Conservation (phyloP, 2,329 filamentous ascomycete species). For the Plectosphaerella sp. region DNA sequence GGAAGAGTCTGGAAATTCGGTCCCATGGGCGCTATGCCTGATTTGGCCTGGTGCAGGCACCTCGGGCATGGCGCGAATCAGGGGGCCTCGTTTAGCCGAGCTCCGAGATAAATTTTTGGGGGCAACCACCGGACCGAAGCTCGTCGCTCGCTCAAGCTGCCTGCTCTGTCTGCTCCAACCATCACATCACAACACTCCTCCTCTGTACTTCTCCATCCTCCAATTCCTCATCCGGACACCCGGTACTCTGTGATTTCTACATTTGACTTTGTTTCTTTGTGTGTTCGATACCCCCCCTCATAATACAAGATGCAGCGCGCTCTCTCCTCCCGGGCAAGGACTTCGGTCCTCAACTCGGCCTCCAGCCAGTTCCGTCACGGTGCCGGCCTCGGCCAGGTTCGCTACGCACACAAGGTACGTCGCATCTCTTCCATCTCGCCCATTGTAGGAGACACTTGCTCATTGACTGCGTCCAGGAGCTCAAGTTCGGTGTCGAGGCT, state of each 20-base stretch:
- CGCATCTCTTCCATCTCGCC: constrained; percentile 7
- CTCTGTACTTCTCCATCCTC: constrained; percentile 18
- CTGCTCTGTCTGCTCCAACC: neutral
- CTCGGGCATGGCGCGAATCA: constrained; percentile 15
- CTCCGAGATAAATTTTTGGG: constrained; percentile 37
- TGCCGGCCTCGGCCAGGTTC: constrained; percentile 72
- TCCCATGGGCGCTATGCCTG: constrained; percentile 19
- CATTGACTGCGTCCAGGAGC: constrained; percentile 57
- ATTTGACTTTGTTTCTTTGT: constrained; percentile 24
- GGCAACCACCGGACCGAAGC: constrained; percentile 18
- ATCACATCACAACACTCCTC: constrained; percentile 7
- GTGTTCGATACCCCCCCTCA: constrained; percentile 23
- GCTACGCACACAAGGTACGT: constrained; percentile 93
- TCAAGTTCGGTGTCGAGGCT: constrained; percentile 96
- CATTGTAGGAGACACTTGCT: constrained; percentile 18
- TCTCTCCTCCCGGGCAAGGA: constrained; percentile 74
- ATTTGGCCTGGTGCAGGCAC: constrained; percentile 21
- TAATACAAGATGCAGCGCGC: constrained; percentile 83
- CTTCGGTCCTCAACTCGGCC: constrained; percentile 72
- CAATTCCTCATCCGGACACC: constrained; percentile 16
- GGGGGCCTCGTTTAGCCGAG: constrained; percentile 34
- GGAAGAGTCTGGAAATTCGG: constrained; percentile 31
- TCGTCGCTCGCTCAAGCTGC: constrained; percentile 8
- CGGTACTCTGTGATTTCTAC: constrained; percentile 18
- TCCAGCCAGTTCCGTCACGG: constrained; percentile 60